These are phyloP conservation scores for Penicillium sp. DNA, from an alignment of 2,329 filamentous ascomycete species.

Conservation along the genomic window DNA sequence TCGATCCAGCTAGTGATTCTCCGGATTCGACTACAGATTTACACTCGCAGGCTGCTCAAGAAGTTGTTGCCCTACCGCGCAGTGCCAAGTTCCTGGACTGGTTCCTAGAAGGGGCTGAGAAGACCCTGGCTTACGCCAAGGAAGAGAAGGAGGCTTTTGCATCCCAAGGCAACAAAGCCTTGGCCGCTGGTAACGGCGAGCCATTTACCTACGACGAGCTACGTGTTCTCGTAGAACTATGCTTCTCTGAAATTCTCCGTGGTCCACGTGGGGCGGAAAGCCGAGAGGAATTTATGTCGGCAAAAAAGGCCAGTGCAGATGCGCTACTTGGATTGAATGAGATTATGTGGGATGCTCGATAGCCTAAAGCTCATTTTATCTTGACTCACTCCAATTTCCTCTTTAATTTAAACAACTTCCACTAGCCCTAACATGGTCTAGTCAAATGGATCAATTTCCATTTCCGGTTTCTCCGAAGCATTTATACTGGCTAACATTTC, in stretches of 20 bases:
- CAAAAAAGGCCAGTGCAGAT: conserved; percentile 47
- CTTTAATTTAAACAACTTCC: conserved; percentile 17
- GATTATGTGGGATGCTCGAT: conserved; percentile 49
- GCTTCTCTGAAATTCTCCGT: conserved; percentile 45
- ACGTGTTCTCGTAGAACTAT: conserved; percentile 45
- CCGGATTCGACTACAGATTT: conserved; percentile 3
- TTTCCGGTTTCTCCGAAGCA: conserved; percentile 16
- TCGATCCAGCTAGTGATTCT: conserved; percentile 26
- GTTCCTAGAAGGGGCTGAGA: conserved; percentile 48
- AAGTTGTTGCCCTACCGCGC: conserved; percentile 43
- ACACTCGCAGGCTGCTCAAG: conserved; percentile 20
- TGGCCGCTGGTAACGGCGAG: conserved; percentile 40
- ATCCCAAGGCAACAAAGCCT: conserved; percentile 33
- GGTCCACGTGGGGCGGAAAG: conserved; percentile 43
- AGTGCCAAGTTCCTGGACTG: conserved; percentile 49
- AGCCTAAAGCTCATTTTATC: conserved; percentile 7
- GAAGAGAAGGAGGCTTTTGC: conserved; percentile 44
- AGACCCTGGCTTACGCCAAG: conserved; percentile 44
- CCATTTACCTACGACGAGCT: conserved; percentile 48
- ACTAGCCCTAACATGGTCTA: conserved; percentile 14
- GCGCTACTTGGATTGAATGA: conserved; percentile 46
- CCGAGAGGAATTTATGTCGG: conserved; percentile 47
- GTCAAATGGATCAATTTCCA: conserved; percentile 1
- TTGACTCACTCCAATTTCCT: conserved; percentile 15
- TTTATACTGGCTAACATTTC: conserved; percentile 4